Conservation (phyloP, 1,139 yeast species). For the Ogataea hybrid region DNA sequence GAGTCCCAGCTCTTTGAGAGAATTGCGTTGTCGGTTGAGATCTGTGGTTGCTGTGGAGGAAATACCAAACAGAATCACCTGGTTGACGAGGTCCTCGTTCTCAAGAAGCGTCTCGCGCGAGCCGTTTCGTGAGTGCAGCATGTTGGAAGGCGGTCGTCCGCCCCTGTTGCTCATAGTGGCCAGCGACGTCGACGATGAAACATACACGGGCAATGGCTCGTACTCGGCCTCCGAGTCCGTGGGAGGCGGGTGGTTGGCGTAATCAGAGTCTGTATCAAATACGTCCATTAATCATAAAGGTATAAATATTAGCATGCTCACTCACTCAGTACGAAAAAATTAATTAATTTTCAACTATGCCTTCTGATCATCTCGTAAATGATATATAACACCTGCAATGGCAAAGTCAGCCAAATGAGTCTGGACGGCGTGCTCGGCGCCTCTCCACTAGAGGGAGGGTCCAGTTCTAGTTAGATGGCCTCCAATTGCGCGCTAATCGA, state of each 20-base stretch:
- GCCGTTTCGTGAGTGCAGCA: constrained; percentile 7
- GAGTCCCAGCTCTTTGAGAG: constrained; percentile 58
- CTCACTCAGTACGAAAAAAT: constrained; percentile 35
- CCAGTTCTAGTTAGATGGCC: constrained; percentile 51
- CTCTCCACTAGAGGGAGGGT: not conserved
- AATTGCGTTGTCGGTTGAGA: constrained; percentile 28
- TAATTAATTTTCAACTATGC: constrained; percentile 7
- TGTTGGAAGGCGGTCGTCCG: constrained; percentile 1
- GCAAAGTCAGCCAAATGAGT: constrained; percentile 5
- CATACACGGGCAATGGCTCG: constrained; percentile 15
- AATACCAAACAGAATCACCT: constrained; percentile 21
- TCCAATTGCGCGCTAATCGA: constrained; percentile 94
- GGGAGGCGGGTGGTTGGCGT: constrained; percentile 34
- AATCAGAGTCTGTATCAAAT: constrained; percentile 27
- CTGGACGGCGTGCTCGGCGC: constrained; percentile 2
- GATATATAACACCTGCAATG: constrained; percentile 8
- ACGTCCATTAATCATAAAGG: constrained; percentile 11
- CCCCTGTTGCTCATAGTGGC: constrained; percentile 9
- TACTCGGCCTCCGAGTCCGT: constrained; percentile 30
- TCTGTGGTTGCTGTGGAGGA: constrained; percentile 29
- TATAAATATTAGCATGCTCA: constrained; percentile 1
- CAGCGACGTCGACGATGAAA: constrained; percentile 16
- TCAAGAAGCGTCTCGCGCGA: constrained; percentile 11
- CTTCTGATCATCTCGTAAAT: constrained; percentile 4
- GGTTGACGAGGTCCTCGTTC: constrained; percentile 15